Conservation (phyloP, 345 rosid species). For the Barbarea vulgaris region DNA sequence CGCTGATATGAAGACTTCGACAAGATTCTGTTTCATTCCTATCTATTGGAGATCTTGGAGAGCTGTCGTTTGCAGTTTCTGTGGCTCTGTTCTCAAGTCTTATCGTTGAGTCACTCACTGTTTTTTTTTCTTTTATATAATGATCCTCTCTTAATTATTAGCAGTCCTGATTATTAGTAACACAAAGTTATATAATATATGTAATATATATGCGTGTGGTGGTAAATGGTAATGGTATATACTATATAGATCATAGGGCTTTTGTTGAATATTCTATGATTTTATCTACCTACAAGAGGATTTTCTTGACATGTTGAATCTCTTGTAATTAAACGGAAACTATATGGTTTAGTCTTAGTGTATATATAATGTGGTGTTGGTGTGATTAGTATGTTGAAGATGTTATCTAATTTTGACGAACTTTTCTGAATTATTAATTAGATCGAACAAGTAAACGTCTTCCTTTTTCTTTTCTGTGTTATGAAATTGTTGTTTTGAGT, state of each 20-base stretch:
- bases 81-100: conserved; percentile 72
- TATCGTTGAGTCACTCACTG: conserved; percentile 43
- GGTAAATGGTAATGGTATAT: background rate
- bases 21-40: conserved; percentile 68
- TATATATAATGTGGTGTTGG: conserved; percentile 8
- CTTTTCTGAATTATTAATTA: background rate
- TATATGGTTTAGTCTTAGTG: conserved; percentile 2
- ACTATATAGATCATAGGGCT: background rate
- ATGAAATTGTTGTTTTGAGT: background rate
- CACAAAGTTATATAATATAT: background rate
- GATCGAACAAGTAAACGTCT: background rate
- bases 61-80: conserved; percentile 70
- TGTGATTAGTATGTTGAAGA: conserved; percentile 8
- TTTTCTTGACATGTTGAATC: conserved; percentile 7
- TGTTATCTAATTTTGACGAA: background rate
- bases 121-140: background rate
- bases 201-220: background rate
- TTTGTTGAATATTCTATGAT: conserved; percentile 1
- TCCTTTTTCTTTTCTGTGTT: background rate
- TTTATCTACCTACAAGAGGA: conserved; percentile 2
- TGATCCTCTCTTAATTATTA: background rate
- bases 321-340: conserved; percentile 7
- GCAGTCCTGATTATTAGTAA: background rate
- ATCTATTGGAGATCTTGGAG: conserved; percentile 68
- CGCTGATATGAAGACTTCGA: conserved; percentile 67